Evolutionary conservation across 2,329 filamentous ascomycete species (phyloP), one percentile per base, ranked within the genome.

Genomic region (Xenosphaeropsis pyriputrescens): DNA sequence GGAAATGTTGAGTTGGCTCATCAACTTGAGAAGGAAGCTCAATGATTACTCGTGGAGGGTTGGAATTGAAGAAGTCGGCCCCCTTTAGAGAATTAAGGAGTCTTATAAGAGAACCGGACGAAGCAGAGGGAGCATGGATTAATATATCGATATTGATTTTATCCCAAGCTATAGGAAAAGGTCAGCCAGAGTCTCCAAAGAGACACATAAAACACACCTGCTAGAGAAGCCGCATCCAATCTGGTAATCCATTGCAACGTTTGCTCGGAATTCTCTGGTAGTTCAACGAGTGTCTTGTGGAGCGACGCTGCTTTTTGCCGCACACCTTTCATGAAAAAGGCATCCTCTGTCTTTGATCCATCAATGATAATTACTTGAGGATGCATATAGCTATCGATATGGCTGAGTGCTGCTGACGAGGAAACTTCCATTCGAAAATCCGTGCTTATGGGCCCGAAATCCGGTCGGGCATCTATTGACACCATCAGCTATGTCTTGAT

Each of bases 301-400:
- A 72, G 59, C 6, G 58, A 58, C 2, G 59, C 57, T 1, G 73
- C 61, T 48, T 76, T 73, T 12, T 63, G 58, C 32, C 69, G 66
- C 22, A 85, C 59, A 0, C 69, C 77, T 11, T 64, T 63, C 17
- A 71, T 59, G 45, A 95, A 83, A 48, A 74, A 85, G 0, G 51
- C 40, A 32, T 91, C 77, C 51, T 96, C 88, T 17, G 63, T 59
- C 4, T 55, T 55, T 5, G 75, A 72, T 16, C 72, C 70, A 52
- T 94, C 85, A 18, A 85, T 65, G 18, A 94, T 68, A 14, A 85
- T 61, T 32, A 72, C 84, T 53, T 86, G 80, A 0, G 88, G 86
- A 46, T 80, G 76, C 60, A 94, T 72, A 50, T 78, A 85, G 12
- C 61, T 65, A 41, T 81, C 65, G 32, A 94, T 74, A 47, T 91